phyloP scores from a whole-genome alignment of 1,139 yeast species.

The Blastobotrys persicus region DNA sequence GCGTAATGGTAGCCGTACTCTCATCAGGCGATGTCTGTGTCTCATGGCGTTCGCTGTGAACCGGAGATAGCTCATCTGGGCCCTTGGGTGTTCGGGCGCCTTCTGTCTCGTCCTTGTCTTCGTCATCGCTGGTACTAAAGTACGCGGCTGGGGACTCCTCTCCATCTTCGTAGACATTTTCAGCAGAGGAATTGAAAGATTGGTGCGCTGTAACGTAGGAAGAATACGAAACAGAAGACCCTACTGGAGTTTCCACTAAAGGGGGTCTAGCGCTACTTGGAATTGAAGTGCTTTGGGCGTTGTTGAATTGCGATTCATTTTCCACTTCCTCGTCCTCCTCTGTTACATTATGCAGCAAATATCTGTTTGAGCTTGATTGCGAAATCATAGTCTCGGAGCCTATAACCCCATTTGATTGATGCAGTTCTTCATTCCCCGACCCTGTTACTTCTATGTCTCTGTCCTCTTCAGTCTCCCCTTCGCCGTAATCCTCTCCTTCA shows the following conservation, averaged over 20 bases:
- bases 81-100: constrained; percentile 1
- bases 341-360: constrained; percentile 1
- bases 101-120: neutral
- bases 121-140: constrained; percentile 4
- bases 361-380: neutral
- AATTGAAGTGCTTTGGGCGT: neutral
- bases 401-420: neutral
- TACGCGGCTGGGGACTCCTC: constrained; percentile 1
- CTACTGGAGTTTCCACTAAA: neutral
- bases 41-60: neutral
- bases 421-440: neutral
- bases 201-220: constrained; percentile 16
- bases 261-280: neutral
- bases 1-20: constrained; percentile 1
- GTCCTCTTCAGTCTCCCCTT: neutral
- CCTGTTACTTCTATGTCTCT: neutral
- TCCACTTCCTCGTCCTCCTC: constrained; percentile 1
- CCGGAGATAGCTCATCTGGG: too few relatives aligned
- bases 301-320: neutral
- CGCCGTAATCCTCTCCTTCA: neutral
- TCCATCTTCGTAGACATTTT: neutral
- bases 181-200: constrained; percentile 1
- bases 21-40: neutral
- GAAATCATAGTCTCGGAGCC: neutral
- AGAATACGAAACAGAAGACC: constrained; percentile 1